phyloP scores from a whole-genome alignment of 352 stramenopile species.

The Thalassiosira hispida region DNA sequence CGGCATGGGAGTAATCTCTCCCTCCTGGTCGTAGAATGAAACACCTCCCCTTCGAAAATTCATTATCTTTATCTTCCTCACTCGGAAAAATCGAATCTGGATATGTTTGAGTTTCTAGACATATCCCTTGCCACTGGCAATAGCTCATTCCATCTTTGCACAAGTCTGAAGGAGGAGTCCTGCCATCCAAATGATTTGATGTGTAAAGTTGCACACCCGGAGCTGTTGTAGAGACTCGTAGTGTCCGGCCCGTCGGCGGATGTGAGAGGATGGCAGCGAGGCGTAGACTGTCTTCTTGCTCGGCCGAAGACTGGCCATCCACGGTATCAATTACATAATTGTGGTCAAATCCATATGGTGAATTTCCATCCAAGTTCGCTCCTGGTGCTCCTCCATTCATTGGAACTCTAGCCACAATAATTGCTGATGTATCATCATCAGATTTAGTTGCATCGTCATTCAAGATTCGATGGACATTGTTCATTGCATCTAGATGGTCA shows the following conservation, averaged over 20 bases:
- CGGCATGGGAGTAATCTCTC: slow-evolving; percentile 58
- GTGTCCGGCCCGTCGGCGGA: slow-evolving; percentile 32
- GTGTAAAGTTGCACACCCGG: slow-evolving; percentile 80
- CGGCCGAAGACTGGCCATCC: slow-evolving; percentile 1
- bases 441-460: not conserved
- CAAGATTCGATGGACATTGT: slow-evolving; percentile 14
- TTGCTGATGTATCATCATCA: not conserved
- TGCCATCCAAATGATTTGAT: slow-evolving; percentile 67
- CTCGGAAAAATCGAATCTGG: slow-evolving; percentile 59
- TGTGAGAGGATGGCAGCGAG: slow-evolving; percentile 54
- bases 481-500: not conserved
- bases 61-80: slow-evolving; percentile 14
- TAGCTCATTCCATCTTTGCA: slow-evolving; percentile 63
- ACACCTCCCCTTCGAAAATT: slow-evolving; percentile 71
- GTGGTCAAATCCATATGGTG: slow-evolving; percentile 79
- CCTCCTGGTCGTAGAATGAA: slow-evolving; percentile 58
- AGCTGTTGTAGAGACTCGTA: slow-evolving; percentile 59
- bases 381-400: slow-evolving; percentile 4
- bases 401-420: slow-evolving; percentile 19
- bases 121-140: slow-evolving; percentile 70
- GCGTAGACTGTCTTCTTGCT: slow-evolving; percentile 23
- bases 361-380: slow-evolving; percentile 17
- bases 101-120: slow-evolving; percentile 79
- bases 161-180: slow-evolving; percentile 9
- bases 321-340: slow-evolving; percentile 67